phyloP scores from a whole-genome alignment of 495 filamentous ascomycete genomes.

The Penicillium lagena region DNA sequence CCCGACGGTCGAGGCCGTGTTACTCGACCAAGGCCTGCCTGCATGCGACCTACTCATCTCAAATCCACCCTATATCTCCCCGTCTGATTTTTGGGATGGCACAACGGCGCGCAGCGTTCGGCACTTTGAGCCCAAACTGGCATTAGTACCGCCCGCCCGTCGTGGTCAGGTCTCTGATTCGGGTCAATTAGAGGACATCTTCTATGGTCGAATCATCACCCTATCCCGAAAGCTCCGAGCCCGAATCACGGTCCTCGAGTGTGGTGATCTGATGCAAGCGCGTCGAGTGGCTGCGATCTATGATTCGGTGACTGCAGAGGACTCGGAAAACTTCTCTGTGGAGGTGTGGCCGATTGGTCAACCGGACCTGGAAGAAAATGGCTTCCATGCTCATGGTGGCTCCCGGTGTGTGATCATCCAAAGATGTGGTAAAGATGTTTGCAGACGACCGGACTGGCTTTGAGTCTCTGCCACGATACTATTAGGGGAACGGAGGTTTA shows the following conservation, averaged over 20 bases:
- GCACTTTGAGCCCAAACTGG: conserved; percentile 69
- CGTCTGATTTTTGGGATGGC: conserved; percentile 41
- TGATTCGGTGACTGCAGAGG: neutral
- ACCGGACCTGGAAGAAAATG: conserved; percentile 10
- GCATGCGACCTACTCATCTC: conserved; percentile 67
- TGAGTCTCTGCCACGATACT: too few species aligned
- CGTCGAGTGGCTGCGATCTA: conserved; percentile 21
- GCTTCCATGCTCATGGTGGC: conserved; percentile 15
- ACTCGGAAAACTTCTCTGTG: neutral
- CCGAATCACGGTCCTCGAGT: conserved; percentile 31
- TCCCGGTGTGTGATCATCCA: conserved; percentile 21
- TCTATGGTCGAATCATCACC: conserved; percentile 27
- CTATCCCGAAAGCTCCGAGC: conserved; percentile 13
- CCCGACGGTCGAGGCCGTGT: conserved; percentile 6
- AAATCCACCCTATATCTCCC: conserved; percentile 90
- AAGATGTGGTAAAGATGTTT: neutral
- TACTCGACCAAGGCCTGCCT: neutral
- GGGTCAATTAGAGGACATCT: conserved; percentile 24
- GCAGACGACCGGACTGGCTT: too few species aligned
- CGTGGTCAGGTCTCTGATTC: neutral
- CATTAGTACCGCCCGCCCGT: conserved; percentile 58
- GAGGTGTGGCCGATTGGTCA: conserved; percentile 15
- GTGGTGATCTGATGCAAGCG: conserved; percentile 30
- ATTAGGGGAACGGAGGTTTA: too few species aligned
- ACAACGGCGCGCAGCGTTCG: conserved; percentile 68